These are phyloP conservation scores for Oryza officinalis DNA, from an alignment of 176 grass and related monocot species.

Conservation along the genomic window DNA sequence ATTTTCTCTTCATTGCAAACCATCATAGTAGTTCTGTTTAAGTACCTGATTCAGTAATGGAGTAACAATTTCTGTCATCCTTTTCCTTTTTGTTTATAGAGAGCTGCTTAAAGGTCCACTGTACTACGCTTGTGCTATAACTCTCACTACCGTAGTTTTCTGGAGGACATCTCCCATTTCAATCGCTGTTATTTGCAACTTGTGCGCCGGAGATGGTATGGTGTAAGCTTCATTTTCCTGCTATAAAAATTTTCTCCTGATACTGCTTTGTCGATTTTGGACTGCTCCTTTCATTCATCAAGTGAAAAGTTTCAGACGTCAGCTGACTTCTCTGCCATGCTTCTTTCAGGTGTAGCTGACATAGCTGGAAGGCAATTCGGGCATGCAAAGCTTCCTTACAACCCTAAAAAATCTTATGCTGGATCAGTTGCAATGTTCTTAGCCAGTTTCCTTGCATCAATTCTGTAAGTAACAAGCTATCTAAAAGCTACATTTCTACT, in stretches of 20 bases:
- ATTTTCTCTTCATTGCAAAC: neutral
- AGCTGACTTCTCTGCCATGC: neutral
- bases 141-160: conserved; percentile 63
- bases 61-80: neutral
- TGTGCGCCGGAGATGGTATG: conserved; percentile 81
- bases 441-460: conserved; percentile 64
- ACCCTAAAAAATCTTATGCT: conserved; percentile 69
- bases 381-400: conserved; percentile 66
- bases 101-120: conserved; percentile 86
- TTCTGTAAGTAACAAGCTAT: conserved; percentile 44
- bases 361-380: conserved; percentile 54
- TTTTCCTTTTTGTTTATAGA: conserved; percentile 30
- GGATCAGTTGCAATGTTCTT: conserved; percentile 63
- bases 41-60: neutral
- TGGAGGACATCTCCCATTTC: conserved; percentile 84
- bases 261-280: neutral
- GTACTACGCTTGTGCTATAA: conserved; percentile 75
- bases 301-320: neutral
- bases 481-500: neutral
- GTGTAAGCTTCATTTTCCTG: neutral
- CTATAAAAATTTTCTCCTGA: neutral
- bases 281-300: neutral
- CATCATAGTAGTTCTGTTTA: neutral
- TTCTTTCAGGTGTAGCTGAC: conserved; percentile 73
- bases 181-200: conserved; percentile 77